Evolutionary conservation across 768 basidiomycete species (phyloP).

Genomic region (Podaxis rugospora): DNA sequence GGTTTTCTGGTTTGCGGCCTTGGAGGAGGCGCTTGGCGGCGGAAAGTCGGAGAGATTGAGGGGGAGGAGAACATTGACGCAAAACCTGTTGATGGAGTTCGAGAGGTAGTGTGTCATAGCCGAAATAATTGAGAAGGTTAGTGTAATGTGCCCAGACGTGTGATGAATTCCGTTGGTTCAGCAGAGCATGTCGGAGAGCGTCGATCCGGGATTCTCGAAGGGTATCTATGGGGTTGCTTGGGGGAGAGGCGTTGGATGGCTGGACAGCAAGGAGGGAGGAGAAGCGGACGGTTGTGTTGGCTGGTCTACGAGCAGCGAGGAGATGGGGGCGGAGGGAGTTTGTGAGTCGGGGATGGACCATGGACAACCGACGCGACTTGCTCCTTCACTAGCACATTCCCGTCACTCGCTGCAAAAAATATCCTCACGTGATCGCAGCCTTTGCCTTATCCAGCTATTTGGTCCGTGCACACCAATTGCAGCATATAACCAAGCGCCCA

Average conservation of each 20-base stretch:
- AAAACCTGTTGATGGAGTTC: constrained; percentile 68
- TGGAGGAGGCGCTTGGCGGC: constrained; percentile 37
- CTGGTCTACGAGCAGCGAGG: background rate
- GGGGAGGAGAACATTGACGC: constrained; percentile 55
- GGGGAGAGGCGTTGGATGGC: background rate
- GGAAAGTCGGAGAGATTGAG: constrained; percentile 38
- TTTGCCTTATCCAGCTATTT: background rate
- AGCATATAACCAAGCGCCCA: background rate
- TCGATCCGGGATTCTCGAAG: background rate
- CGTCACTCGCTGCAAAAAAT: background rate
- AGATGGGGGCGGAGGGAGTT: constrained; percentile 1
- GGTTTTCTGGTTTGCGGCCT: constrained; percentile 28
- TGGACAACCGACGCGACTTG: constrained; percentile 7
- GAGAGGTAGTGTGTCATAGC: constrained; percentile 49
- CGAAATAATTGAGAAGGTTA: constrained; percentile 47
- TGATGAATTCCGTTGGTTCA: constrained; percentile 33
- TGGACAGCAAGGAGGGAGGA: background rate
- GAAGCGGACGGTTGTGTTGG: background rate
- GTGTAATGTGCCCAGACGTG: constrained; percentile 65
- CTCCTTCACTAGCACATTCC: background rate
- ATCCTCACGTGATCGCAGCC: background rate
- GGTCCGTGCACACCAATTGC: constrained; percentile 3
- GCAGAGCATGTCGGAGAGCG: constrained; percentile 29
- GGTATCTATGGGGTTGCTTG: background rate
- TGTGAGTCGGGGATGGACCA: constrained; percentile 12